A percentile compares a stretch with the other conserved stretches of the same genome.
These are phyloP conservation scores for Phytophthora pini DNA, from an alignment of 352 stramenopile genomes.

Conservation along the genomic window DNA sequence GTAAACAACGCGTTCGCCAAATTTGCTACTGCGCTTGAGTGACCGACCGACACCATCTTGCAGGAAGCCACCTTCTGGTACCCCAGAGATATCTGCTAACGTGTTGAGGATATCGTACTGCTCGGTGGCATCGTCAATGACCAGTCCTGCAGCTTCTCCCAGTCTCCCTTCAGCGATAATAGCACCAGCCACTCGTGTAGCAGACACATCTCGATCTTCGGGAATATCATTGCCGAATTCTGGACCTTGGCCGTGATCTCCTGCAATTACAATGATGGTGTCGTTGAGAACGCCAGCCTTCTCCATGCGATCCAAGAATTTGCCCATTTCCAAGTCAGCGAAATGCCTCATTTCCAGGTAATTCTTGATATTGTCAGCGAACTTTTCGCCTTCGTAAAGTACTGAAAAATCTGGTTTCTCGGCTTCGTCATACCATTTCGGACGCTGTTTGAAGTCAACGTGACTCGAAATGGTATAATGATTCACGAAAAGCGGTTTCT, in stretches of 20 bases:
- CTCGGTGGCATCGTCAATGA: conserved; percentile 34
- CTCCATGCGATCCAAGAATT: conserved; percentile 61
- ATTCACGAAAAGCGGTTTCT: conserved; percentile 57
- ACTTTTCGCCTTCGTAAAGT: conserved; percentile 33
- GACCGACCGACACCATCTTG: conserved; percentile 44
- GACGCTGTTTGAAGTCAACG: conserved; percentile 39
- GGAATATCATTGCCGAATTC: conserved; percentile 41
- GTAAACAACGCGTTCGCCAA: conserved; percentile 42
- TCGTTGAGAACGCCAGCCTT: conserved; percentile 53
- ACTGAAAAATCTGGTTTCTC: conserved; percentile 50
- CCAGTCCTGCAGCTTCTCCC: conserved; percentile 24
- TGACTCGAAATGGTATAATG: conserved; percentile 71
- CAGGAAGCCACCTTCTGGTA: conserved; percentile 34
- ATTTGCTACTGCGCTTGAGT: conserved; percentile 44
- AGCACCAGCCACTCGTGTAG: conserved; percentile 38
- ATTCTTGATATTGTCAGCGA: conserved; percentile 34
- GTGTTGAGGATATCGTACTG: conserved; percentile 55
- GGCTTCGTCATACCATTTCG: conserved; percentile 39
- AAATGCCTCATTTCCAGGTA: conserved; percentile 64
- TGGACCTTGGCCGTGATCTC: conserved; percentile 55
- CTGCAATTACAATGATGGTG: conserved; percentile 59
- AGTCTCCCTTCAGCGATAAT: conserved; percentile 44
- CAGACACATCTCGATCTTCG: conserved; percentile 41
- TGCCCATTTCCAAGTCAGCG: conserved; percentile 49
- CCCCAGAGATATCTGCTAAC: conserved; percentile 40